Base-by-base conservation (phyloP, 495 filamentous ascomycete species). In the Achaetomiella virescens region DNA sequence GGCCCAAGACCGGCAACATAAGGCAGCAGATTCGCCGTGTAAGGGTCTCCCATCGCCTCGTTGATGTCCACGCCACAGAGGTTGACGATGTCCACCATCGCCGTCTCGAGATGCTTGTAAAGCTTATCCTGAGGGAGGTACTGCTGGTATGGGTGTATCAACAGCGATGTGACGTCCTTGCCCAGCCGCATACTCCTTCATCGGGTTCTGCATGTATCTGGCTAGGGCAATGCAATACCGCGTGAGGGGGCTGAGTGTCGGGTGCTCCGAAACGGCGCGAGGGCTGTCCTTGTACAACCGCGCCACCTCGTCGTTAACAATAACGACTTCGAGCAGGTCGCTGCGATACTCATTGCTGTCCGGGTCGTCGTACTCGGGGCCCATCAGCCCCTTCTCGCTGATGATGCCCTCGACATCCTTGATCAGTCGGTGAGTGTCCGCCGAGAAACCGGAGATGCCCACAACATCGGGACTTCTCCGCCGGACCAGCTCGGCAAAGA, bases 71-170 rank as follows among this genome's bases (percentile, higher is more conserved):
- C 91, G 56, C 93, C 93, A 52, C 89, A 88, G 10, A 98, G 80
- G 67, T 98, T 98, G 61, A 98, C 93, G 84, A 95, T 96, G 64
- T 98, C 95, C 6, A 97, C 91, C 81, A 98, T 85, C 18, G 91
- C 89, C 2, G 88, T 93, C 61, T 97, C 93, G 20, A 98, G 79
- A 52, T 90, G 81, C 67, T 88, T 89, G 43, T 87, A 69, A 6
- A 97, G 75, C 68, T 95, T 87, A 2, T 97, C 92, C 48, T 88
- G 84, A 0, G 90, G 83, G 8, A 98, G 78, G 42, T 96, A 82
- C 52, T 91, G 84, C 70, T 98, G 93, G 54, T 89, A 89, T 21
- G 89, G 82, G 59, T 96, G 90, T 67, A 97, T 96, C 25, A 82
- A 76, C 42, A 98, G 81, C 1, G 91, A 92, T 3, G 87, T 77